Evolutionary conservation across 768 basidiomycete species (phyloP).

Genomic region (Wakefieldia striispora): DNA sequence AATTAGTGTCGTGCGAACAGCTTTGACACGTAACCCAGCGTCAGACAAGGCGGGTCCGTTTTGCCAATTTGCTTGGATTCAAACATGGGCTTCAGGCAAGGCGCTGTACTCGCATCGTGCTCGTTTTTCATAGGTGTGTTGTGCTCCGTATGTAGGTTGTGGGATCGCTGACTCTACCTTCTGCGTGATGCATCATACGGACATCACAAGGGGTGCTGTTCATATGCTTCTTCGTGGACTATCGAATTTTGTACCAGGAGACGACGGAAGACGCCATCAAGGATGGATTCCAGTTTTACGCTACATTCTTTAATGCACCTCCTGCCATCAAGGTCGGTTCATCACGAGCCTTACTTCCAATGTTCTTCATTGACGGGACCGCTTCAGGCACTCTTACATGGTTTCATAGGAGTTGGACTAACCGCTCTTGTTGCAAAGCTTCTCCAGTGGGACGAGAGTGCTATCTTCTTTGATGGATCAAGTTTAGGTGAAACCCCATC

Average conservation of each 20-base stretch:
- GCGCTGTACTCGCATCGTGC: conserved; percentile 81
- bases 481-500: conserved; percentile 61
- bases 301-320: conserved; percentile 90
- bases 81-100: conserved; percentile 84
- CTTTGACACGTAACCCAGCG: not conserved
- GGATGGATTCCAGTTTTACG: conserved; percentile 88
- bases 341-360: not conserved
- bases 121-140: conserved; percentile 85
- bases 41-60: too few relatives aligned
- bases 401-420: conserved; percentile 76
- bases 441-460: conserved; percentile 87
- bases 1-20: conserved; percentile 15
- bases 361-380: not conserved
- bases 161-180: not conserved
- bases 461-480: conserved; percentile 92
- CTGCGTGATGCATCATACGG: too few relatives aligned
- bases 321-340: conserved; percentile 83
- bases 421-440: conserved; percentile 76
- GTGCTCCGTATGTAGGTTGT: conserved; percentile 19
- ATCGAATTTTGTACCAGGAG: conserved; percentile 72
- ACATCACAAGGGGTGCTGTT: conserved; percentile 63
- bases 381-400: conserved; percentile 78
- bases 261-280: conserved; percentile 61
- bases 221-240: conserved; percentile 86
- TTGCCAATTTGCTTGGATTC: not conserved